Conservation (phyloP, 129 eudicot genomes). For the Saposhnikovia divaricata region DNA sequence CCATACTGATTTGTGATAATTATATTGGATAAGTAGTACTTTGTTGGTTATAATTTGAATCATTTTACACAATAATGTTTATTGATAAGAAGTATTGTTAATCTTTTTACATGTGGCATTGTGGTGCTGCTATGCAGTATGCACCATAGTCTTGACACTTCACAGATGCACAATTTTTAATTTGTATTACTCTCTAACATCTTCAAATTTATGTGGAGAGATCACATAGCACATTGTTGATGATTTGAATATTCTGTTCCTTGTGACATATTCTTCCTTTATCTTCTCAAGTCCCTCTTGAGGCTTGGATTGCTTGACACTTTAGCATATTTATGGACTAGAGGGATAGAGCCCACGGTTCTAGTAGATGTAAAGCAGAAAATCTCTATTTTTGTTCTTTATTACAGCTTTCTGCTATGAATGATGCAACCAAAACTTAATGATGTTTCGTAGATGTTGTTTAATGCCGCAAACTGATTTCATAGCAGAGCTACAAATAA, state of each 20-base stretch:
- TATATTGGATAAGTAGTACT: no score
- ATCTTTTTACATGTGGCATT: background rate
- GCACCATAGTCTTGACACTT: background rate
- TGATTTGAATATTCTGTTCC: no score
- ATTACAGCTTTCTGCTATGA: background rate
- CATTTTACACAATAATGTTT: no score
- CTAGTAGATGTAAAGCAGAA: background rate
- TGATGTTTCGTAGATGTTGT: background rate
- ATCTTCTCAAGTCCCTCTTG: background rate
- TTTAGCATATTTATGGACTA: background rate
- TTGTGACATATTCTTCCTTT: background rate
- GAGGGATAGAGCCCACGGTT: background rate
- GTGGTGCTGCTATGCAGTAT: no score
- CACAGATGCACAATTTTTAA: background rate
- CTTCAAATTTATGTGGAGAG: background rate
- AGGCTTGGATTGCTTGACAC: background rate
- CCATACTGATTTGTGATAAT: background rate
- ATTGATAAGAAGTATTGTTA: no score
- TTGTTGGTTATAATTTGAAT: no score
- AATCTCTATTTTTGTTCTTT: background rate
- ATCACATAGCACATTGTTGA: background rate
- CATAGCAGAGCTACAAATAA: background rate
- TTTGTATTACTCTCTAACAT: no score
- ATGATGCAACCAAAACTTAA: background rate
- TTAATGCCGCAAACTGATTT: background rate